These are phyloP conservation scores for Musa beccarii DNA, from an alignment of 176 grass and related monocot species.

Conservation along the genomic window DNA sequence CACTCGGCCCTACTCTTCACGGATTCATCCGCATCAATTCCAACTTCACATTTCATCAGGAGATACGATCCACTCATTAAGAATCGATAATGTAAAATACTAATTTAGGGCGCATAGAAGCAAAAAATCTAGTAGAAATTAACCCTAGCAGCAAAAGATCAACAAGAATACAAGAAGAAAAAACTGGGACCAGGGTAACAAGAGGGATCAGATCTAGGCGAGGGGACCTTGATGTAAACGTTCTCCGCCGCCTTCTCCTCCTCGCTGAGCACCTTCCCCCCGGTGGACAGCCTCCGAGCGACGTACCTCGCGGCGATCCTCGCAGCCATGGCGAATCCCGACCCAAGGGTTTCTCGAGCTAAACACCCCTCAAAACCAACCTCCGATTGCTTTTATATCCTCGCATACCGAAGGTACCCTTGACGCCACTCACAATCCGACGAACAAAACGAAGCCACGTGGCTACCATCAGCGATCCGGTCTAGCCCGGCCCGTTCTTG, in stretches of 20 bases:
- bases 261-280: constrained; percentile 25
- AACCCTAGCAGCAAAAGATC: not conserved
- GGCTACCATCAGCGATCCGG: no score
- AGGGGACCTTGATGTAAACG: constrained; percentile 25
- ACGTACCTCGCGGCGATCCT: constrained; percentile 16
- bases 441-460: no score
- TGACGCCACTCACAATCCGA: no score
- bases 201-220: not conserved
- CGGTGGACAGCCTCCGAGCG: constrained; percentile 7
- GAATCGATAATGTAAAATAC: not conserved
- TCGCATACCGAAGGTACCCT: no score
- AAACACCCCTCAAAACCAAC: not conserved
- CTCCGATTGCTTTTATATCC: not conserved
- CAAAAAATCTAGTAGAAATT: not conserved
- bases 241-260: constrained; percentile 32
- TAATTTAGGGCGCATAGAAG: not conserved
- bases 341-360: not conserved
- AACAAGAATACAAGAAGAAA: not conserved
- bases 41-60: not conserved
- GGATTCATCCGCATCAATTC: not conserved
- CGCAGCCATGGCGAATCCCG: constrained; percentile 18
- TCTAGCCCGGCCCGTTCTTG: no score
- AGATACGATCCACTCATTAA: not conserved
- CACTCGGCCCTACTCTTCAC: not conserved
- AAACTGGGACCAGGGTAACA: not conserved